Evolutionary conservation across 495 filamentous ascomycete genomes (phyloP), one percentile per base, ranked within the genome.

Genomic region (Cairneyella variabilis): DNA sequence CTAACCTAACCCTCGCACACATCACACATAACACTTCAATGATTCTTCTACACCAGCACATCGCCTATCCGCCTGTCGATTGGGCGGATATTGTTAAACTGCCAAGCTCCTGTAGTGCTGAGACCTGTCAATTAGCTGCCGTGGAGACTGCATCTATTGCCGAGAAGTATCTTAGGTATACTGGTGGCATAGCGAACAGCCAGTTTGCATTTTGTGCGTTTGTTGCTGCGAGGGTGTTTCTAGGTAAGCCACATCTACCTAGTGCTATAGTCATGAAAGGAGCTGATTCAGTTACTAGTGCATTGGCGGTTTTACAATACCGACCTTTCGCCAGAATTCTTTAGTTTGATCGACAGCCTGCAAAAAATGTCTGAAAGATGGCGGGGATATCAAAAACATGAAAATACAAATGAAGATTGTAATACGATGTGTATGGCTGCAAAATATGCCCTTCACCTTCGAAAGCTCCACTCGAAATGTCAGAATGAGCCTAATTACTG

Each of bases 11-110:
- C 0, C 56, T 76, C 10, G 72, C 72, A 0, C 70, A 75, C 48
- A 62, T 75, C 34, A 75, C 71, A 0, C 73, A 76, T 36, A 76
- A 76, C 34, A 66, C 73, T 14, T 66, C 72, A 2, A 68, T 71
- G 57, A 71, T 76, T 21, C 56, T 75, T 0, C 55, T 76, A 0
- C 73, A 76, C 34, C 73, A 76, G 40, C 56, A 57, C 1, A 74
- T 76, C 37, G 72, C 71, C 2, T 76, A 71, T 37, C 71, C 71
- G 5, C 56, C 65, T 0, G 27, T 58, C 6, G 64, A 67, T 11
- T 75, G 70, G 72, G 43, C 48, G 22, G 48, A 50, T 26, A 41
- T 60, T 1, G 62, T 69, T 10, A 61, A 58, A 17, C 59, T 75
- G 2, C 72, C 73, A 3, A 69, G 62, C 23, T 37, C 58, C 5